These are phyloP conservation scores for Amylostereum areolatum DNA, from an alignment of 1,284 basidiomycete species.

Conservation along the genomic window DNA sequence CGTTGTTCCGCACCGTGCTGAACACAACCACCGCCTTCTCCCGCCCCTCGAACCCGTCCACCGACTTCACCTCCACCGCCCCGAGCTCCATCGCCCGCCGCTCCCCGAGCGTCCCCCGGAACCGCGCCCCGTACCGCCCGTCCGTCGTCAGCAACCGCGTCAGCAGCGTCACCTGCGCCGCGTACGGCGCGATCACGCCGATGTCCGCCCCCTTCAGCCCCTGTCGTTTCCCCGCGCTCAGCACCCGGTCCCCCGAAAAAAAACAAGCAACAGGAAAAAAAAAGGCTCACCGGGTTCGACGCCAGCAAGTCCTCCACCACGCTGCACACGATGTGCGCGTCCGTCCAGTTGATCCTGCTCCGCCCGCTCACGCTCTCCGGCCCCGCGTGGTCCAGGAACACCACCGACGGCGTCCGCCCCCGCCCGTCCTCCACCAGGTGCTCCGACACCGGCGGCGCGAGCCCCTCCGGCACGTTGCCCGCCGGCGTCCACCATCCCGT, in stretches of 20 bases:
- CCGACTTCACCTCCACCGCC: slow-evolving; percentile 79
- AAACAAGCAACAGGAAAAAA: slow-evolving; percentile 3
- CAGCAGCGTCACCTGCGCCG: slow-evolving; percentile 72
- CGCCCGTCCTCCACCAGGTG: slow-evolving; percentile 35
- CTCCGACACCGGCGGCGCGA: slow-evolving; percentile 55
- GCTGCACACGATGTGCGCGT: slow-evolving; percentile 72
- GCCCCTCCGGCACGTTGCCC: slow-evolving; percentile 46
- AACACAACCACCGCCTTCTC: slow-evolving; percentile 92
- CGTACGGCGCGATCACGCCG: slow-evolving; percentile 85
- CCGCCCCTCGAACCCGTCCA: slow-evolving; percentile 91
- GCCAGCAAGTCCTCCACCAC: slow-evolving; percentile 75
- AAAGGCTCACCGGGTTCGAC: slow-evolving; percentile 57
- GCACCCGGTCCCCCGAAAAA: neutral
- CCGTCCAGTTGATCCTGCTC: slow-evolving; percentile 69
- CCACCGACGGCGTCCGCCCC: slow-evolving; percentile 46
- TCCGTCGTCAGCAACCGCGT: slow-evolving; percentile 57
- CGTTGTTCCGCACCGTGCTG: slow-evolving; percentile 83
- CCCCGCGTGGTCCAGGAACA: slow-evolving; percentile 75
- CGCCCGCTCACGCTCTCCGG: slow-evolving; percentile 60
- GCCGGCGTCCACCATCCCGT: slow-evolving; percentile 62
- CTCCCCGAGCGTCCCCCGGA: slow-evolving; percentile 53
- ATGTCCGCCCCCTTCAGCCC: slow-evolving; percentile 67
- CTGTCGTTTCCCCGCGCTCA: slow-evolving; percentile 25
- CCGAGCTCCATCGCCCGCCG: slow-evolving; percentile 58
- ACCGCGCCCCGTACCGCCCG: slow-evolving; percentile 41